A percentile compares a stretch with the other conserved stretches of the same genome.
These are phyloP conservation scores for Fusarium sp. DNA, from an alignment of 2,329 filamentous ascomycete species.

Conservation along the genomic window DNA sequence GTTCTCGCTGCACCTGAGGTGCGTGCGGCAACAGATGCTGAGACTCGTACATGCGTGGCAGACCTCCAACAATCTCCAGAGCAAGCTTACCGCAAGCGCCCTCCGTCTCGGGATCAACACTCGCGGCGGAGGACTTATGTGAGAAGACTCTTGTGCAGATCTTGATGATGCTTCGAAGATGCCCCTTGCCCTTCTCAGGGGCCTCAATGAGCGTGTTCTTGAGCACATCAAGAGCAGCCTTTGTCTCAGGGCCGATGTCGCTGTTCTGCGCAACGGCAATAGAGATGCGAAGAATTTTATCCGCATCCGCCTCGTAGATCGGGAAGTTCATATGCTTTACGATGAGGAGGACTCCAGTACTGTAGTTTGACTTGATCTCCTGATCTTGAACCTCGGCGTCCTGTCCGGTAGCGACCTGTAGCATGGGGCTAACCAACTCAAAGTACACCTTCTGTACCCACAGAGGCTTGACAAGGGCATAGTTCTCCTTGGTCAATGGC, in stretches of 20 bases:
- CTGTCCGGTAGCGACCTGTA: slow-evolving; percentile 52
- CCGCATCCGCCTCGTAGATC: slow-evolving; percentile 64
- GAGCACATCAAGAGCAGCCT: slow-evolving; percentile 62
- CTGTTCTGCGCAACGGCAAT: slow-evolving; percentile 60
- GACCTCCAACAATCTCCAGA: slow-evolving; percentile 59
- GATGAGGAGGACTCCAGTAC: slow-evolving; percentile 61
- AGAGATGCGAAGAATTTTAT: slow-evolving; percentile 60
- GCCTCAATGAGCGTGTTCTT: slow-evolving; percentile 60
- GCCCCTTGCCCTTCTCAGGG: slow-evolving; percentile 58
- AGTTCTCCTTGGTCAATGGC: slow-evolving; percentile 54
- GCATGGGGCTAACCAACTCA: slow-evolving; percentile 58
- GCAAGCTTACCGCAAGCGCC: slow-evolving; percentile 59
- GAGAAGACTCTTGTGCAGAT: slow-evolving; percentile 57
- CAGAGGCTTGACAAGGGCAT: slow-evolving; percentile 58
- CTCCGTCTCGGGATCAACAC: slow-evolving; percentile 35
- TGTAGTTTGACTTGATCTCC: slow-evolving; percentile 53
- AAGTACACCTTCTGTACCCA: slow-evolving; percentile 64
- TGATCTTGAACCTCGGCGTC: slow-evolving; percentile 46
- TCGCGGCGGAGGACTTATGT: slow-evolving; percentile 41
- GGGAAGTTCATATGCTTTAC: slow-evolving; percentile 62
- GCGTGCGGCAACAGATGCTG: slow-evolving; percentile 58
- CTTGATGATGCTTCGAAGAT: slow-evolving; percentile 62
- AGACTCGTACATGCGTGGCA: slow-evolving; percentile 63
- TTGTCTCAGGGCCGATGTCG: slow-evolving; percentile 56
- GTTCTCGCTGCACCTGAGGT: slow-evolving; percentile 57